A percentile compares a stretch with the other conserved stretches of the same genome.
Evolutionary conservation across 306 rosid genomes (phyloP).

Genomic region (Malus orientalis): DNA sequence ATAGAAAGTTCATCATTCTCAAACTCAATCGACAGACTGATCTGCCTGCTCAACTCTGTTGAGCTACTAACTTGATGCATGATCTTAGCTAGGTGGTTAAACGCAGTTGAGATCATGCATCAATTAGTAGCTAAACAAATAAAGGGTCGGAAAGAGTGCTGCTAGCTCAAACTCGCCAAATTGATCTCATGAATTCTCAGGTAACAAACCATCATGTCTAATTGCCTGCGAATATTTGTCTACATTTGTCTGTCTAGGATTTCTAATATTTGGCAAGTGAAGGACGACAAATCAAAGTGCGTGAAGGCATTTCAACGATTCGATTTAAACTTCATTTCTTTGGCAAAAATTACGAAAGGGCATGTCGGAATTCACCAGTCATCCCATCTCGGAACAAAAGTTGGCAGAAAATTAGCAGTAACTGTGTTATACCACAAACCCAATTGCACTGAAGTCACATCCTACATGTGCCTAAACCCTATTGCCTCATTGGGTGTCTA

Average conservation of each 20-base stretch:
- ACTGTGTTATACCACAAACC: background rate
- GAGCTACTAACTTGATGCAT: too few species aligned
- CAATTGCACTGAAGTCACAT: background rate
- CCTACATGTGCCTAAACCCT: background rate
- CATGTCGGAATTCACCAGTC: background rate
- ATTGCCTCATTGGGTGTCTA: background rate
- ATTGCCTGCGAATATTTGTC: background rate
- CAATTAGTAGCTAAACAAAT: too few species aligned
- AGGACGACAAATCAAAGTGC: background rate
- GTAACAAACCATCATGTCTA: background rate
- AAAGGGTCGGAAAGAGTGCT: background rate
- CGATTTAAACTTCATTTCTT: constrained; percentile 36
- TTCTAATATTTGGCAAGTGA: background rate
- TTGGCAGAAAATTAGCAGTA: background rate
- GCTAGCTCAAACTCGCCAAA: background rate
- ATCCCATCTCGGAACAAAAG: background rate
- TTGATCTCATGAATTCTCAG: background rate
- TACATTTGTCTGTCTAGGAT: background rate
- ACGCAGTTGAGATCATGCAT: too few species aligned
- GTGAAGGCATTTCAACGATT: constrained; percentile 7
- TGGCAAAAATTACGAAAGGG: constrained; percentile 27
- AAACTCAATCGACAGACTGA: too few species aligned
- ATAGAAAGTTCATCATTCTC: too few species aligned
- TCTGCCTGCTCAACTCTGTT: too few species aligned
- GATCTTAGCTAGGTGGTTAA: too few species aligned